Evolutionary conservation across 1,139 yeast genomes (phyloP).

Genomic region (Pichia sp.): DNA sequence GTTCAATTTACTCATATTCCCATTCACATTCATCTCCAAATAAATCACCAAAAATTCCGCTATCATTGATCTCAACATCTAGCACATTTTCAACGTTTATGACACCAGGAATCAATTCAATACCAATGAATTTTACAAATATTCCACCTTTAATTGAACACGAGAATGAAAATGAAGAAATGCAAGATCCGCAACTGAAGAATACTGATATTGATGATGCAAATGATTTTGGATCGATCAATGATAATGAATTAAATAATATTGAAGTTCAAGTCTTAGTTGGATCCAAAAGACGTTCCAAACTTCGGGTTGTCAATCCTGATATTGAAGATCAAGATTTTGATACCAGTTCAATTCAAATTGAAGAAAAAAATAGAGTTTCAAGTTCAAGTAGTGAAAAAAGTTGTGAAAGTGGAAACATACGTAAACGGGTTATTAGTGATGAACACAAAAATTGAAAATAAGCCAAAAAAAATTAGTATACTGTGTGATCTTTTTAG

Average conservation of each 20-base stretch:
- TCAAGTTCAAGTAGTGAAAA: conserved; percentile 13
- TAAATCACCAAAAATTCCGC: conserved; percentile 6
- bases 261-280: conserved; percentile 72
- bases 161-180: conserved; percentile 3
- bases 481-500: not conserved
- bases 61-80: conserved; percentile 5
- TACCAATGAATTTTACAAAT: not conserved
- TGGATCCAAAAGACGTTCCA: conserved; percentile 60
- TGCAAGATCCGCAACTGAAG: not conserved
- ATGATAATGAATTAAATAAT: conserved; percentile 34
- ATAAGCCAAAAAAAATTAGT: not conserved
- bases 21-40: not conserved
- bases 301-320: conserved; percentile 62
- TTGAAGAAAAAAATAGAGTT: conserved; percentile 9
- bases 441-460: conserved; percentile 5
- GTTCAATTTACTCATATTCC: conserved; percentile 2
- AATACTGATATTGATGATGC: too few relatives aligned
- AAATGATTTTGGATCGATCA: conserved; percentile 6
- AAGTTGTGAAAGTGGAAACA: conserved; percentile 1
- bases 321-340: too few relatives aligned
- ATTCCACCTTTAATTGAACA: not conserved
- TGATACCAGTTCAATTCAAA: too few relatives aligned
- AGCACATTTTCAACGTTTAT: not conserved
- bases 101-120: not conserved
- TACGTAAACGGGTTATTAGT: conserved; percentile 12